Evolutionary conservation across 768 basidiomycete species (phyloP), one percentile per base, ranked within the genome.

Genomic region (Lanmaoa rubissima): DNA sequence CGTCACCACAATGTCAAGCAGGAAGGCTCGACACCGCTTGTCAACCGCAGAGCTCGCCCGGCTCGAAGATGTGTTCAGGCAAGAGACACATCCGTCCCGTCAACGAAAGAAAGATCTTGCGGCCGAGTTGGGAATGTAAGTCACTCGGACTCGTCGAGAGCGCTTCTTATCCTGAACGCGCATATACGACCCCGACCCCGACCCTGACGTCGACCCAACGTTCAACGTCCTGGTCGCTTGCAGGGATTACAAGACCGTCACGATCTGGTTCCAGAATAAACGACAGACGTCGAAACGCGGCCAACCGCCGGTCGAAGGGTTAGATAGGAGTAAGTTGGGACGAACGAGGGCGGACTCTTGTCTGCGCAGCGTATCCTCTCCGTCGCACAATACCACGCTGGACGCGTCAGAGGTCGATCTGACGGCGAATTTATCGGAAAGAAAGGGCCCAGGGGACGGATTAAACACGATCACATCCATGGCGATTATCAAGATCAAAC

Each of bases 211-310:
- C 35, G 24, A 50, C 21, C 21, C 21, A 24, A 24, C 21, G 21
- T 24, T 24, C 21, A 24, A 24, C 12, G 1, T 13, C 16, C 28
- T 28, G 26, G 28, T 38, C 19, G n/a, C 24, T 16, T 12, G 17
- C 19, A 79, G 78, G 69, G 74, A 78, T 38, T 65, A 77, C 65
- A 80, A 78, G 68, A 73, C 77, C 12, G 60, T 79, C 58, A 79
- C 87, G n/a, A 85, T 90, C 40, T 91, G 88, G 88, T 90, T 90
- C 69, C 88, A 91, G 72, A 91, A 91, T 69, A 88, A 84, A 71
- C 84, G 88, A 16, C 87, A 90, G 64, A 85, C 71, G 36, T 54
- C 74, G 47, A 78, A 77, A 55, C 67, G 69, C 26, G 48, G 56
- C 48, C 68, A 59, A 52, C 53, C 40, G 17, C 45, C 31, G 17